Conservation (phyloP, 441 rosid genomes). For the Euphorbia celastroides region DNA sequence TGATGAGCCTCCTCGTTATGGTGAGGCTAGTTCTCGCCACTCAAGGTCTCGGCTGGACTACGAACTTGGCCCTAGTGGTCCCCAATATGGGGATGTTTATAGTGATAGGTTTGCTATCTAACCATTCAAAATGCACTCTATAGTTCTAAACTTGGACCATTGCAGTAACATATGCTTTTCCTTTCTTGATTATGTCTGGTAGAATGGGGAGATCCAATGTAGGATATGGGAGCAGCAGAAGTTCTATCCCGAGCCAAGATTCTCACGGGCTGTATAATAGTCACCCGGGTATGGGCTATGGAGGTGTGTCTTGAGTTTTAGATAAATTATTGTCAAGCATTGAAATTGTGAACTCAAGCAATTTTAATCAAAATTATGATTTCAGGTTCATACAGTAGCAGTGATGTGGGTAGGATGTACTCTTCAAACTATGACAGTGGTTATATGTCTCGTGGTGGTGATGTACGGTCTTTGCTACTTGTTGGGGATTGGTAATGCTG, state of each 20-base stretch:
- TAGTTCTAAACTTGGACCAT: background rate
- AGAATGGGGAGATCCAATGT: slow-evolving; percentile 73
- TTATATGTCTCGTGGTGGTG: slow-evolving; percentile 63
- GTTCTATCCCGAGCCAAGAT: slow-evolving; percentile 64
- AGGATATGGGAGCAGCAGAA: slow-evolving; percentile 82
- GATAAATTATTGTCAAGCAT: slow-evolving; percentile 3
- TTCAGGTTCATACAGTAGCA: slow-evolving; percentile 78
- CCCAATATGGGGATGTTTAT: slow-evolving; percentile 75
- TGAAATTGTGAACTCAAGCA: slow-evolving; percentile 4
- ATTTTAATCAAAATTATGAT: slow-evolving; percentile 12
- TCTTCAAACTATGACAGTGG: slow-evolving; percentile 69
- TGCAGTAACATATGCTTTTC: slow-evolving; percentile 4
- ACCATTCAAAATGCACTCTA: background rate
- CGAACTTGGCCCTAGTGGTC: slow-evolving; percentile 53
- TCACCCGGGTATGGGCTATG: slow-evolving; percentile 77
- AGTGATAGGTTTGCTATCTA: slow-evolving; percentile 59
- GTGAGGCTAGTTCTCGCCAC: slow-evolving; percentile 60
- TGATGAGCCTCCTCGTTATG: slow-evolving; percentile 79
- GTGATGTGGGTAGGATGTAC: slow-evolving; percentile 74
- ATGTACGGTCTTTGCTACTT: slow-evolving; percentile 41
- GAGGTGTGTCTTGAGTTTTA: slow-evolving; percentile 42
- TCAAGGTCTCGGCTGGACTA: slow-evolving; percentile 91
- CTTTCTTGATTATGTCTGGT: slow-evolving; percentile 22
- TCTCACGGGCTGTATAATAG: slow-evolving; percentile 71
- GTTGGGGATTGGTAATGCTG: background rate